phyloP scores from a whole-genome alignment of 352 stramenopile species.

The Phytopythium helicoides region DNA sequence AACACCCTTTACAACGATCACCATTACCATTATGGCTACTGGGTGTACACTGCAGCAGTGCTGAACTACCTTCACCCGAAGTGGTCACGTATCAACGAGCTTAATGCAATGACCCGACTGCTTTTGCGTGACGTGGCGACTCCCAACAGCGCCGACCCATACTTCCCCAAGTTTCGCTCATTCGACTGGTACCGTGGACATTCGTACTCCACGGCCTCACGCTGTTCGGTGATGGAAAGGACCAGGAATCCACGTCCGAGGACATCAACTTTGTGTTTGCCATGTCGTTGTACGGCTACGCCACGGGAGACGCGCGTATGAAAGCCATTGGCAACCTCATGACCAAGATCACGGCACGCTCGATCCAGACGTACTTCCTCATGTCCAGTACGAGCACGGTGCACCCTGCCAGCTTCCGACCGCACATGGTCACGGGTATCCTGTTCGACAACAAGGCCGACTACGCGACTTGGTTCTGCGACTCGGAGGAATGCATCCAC shows the following conservation, averaged over 20 bases:
- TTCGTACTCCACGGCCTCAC: conserved; percentile 75
- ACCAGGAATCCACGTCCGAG: conserved; percentile 64
- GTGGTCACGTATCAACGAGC: conserved; percentile 40
- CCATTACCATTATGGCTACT: conserved; percentile 79
- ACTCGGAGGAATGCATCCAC: conserved; percentile 68
- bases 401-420: conserved; percentile 38
- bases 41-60: conserved; percentile 57
- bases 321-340: conserved; percentile 47
- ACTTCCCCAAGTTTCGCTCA: conserved; percentile 61
- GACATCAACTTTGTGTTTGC: conserved; percentile 69
- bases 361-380: conserved; percentile 70
- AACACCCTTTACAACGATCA: conserved; percentile 80
- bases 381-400: conserved; percentile 55
- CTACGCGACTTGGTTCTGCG: conserved; percentile 78
- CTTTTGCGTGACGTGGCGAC: conserved; percentile 56
- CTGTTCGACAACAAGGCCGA: conserved; percentile 83
- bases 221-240: conserved; percentile 54
- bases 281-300: conserved; percentile 43
- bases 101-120: conserved; percentile 49
- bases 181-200: conserved; percentile 74
- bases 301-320: conserved; percentile 41
- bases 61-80: conserved; percentile 73
- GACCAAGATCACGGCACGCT: conserved; percentile 45
- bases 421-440: conserved; percentile 61
- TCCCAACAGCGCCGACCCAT: conserved; percentile 42